phyloP scores from a whole-genome alignment of 768 basidiomycete species.

The Amanita exitialis region DNA sequence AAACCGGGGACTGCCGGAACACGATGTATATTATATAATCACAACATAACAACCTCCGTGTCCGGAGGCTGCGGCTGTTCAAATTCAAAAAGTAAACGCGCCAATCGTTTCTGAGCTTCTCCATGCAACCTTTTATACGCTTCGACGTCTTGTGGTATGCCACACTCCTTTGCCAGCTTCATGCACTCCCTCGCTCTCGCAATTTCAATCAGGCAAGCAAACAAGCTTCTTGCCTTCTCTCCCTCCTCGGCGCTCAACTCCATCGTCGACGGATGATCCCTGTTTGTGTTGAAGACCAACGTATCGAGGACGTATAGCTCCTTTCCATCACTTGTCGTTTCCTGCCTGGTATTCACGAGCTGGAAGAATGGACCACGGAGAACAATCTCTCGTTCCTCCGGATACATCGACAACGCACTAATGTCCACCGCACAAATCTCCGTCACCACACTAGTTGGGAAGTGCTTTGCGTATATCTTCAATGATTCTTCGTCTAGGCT shows the following conservation, averaged over 20 bases:
- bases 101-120: constrained; percentile 6
- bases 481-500: constrained; percentile 9
- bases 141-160: constrained; percentile 8
- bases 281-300: constrained; percentile 13
- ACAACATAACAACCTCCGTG: too few relatives aligned
- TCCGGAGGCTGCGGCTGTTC: too few relatives aligned
- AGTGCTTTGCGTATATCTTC: constrained; percentile 10
- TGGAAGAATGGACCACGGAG: constrained; percentile 16
- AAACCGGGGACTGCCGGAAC: too few relatives aligned
- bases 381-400: constrained; percentile 14
- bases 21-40: too few relatives aligned
- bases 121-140: constrained; percentile 9
- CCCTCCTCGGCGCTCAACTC: constrained; percentile 13
- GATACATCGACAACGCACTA: constrained; percentile 12
- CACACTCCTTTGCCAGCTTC: constrained; percentile 10
- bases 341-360: constrained; percentile 11
- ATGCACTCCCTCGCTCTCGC: constrained; percentile 13
- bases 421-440: constrained; percentile 15
- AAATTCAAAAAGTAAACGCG: too few relatives aligned
- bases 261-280: constrained; percentile 17
- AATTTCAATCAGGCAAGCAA: constrained; percentile 6
- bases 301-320: constrained; percentile 12
- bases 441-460: constrained; percentile 14
- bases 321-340: constrained; percentile 5
- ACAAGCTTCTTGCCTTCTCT: constrained; percentile 10